These are phyloP conservation scores for Aspergillus pseudoviridinutans DNA, from an alignment of 2,329 filamentous ascomycete species.

Conservation along the genomic window DNA sequence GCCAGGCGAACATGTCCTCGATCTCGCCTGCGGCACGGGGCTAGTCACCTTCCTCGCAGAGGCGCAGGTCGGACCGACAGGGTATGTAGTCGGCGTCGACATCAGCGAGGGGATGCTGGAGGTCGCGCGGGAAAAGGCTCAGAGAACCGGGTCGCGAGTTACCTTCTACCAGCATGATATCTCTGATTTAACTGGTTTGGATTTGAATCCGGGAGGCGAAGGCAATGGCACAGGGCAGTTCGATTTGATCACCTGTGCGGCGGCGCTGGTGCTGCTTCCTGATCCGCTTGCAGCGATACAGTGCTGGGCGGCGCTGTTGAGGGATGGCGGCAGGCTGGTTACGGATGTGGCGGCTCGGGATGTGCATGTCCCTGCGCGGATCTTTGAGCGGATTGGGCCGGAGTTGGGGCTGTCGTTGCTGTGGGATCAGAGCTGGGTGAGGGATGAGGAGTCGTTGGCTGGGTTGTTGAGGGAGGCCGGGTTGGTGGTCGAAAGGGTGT, in stretches of 20 bases:
- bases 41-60: constrained; percentile 1
- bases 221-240: neutral
- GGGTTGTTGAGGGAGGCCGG: neutral
- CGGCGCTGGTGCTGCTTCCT: constrained; percentile 4
- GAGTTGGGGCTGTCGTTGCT: neutral
- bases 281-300: neutral
- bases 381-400: neutral
- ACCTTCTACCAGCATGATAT: constrained; percentile 4
- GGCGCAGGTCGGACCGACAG: neutral
- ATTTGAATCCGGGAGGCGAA: neutral
- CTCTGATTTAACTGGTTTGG: neutral
- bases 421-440: constrained; percentile 8
- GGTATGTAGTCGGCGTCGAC: constrained; percentile 1
- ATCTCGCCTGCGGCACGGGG: constrained; percentile 5
- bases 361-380: constrained; percentile 4
- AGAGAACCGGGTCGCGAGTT: neutral
- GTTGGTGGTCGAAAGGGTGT: neutral
- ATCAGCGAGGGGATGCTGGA: constrained; percentile 5
- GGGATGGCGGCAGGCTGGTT: constrained; percentile 1
- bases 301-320: constrained; percentile 3
- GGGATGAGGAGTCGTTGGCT: neutral
- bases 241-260: constrained; percentile 5
- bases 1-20: neutral
- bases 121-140: constrained; percentile 1
- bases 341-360: constrained; percentile 4